A percentile compares a stretch with the other conserved stretches of the same genome.
Conservation (phyloP, 2,329 filamentous ascomycete species). For the Fusarium sororula region DNA sequence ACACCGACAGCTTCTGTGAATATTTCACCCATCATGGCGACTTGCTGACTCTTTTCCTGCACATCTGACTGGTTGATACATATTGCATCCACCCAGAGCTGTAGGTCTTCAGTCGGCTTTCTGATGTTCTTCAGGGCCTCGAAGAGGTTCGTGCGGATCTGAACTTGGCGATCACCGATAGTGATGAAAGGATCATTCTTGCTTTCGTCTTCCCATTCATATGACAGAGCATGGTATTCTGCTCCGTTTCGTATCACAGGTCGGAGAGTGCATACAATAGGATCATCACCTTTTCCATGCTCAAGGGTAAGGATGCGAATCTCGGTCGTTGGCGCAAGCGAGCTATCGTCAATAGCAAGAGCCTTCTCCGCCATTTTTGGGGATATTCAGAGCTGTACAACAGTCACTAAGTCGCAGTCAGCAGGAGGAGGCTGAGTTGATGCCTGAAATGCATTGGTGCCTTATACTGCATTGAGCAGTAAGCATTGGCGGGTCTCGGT, state of each 20-base stretch:
- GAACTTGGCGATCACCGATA: rapidly evolving
- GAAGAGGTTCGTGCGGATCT: neutral
- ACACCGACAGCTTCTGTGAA: neutral
- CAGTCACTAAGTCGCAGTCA: no score
- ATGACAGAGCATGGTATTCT: neutral
- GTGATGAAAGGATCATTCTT: neutral
- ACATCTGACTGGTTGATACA: neutral
- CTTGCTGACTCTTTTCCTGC: neutral
- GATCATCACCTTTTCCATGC: rapidly evolving
- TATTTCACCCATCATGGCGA: neutral
- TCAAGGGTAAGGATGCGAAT: rapidly evolving
- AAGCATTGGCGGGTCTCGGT: no score
- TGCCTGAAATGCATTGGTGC: no score
- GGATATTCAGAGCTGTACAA: no score
- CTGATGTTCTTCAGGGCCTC: neutral
- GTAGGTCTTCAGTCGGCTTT: rapidly evolving
- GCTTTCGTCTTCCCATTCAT: neutral
- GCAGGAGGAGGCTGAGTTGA: no score
- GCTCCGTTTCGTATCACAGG: rapidly evolving
- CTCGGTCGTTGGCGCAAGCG: no score
- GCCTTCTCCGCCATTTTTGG: no score
- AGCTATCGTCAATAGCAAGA: no score
- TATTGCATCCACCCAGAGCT: neutral
- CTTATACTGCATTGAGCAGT: no score
- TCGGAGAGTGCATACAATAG: neutral